Percentiles rank a stretch among this genome's conserved stretches.
Conservation (phyloP, 2,329 filamentous ascomycete species). For the Beauveria brongniartii region DNA sequence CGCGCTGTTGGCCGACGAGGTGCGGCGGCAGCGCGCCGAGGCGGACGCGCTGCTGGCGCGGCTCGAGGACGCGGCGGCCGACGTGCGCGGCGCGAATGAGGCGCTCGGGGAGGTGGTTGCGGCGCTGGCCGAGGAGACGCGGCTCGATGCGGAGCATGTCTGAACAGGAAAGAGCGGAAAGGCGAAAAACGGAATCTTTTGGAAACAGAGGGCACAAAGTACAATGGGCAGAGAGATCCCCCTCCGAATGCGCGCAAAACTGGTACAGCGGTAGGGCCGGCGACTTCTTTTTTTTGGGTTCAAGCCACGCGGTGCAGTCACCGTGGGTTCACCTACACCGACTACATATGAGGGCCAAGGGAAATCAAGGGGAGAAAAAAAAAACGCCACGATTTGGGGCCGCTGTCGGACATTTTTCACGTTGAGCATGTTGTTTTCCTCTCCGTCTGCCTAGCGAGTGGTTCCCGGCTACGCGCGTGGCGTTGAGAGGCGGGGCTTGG, state of each 20-base stretch:
- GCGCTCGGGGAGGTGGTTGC: conserved; percentile 39
- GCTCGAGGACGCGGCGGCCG: conserved; percentile 44
- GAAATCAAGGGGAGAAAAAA: background rate
- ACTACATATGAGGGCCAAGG: background rate
- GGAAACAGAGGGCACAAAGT: too few species aligned
- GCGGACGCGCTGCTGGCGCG: conserved; percentile 40
- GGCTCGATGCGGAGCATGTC: conserved; percentile 30
- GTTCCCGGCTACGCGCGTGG: background rate
- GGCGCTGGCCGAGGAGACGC: conserved; percentile 42
- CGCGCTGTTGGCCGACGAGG: conserved; percentile 41
- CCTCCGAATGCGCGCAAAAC: too few species aligned
- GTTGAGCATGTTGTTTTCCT: background rate
- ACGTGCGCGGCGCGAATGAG: conserved; percentile 45
- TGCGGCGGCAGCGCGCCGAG: conserved; percentile 46
- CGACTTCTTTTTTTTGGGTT: too few species aligned
- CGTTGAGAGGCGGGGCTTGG: too few species aligned
- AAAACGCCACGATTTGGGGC: background rate
- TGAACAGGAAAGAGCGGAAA: background rate
- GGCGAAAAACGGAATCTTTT: background rate
- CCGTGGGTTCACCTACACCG: too few species aligned
- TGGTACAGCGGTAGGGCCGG: too few species aligned
- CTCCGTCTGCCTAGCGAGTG: background rate
- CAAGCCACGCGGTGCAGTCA: too few species aligned
- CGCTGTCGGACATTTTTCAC: too few species aligned
- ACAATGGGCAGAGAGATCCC: too few species aligned